Evolutionary conservation across 75 land plant species (phyloP).

Genomic region (Pseudotsuga menziesii): DNA sequence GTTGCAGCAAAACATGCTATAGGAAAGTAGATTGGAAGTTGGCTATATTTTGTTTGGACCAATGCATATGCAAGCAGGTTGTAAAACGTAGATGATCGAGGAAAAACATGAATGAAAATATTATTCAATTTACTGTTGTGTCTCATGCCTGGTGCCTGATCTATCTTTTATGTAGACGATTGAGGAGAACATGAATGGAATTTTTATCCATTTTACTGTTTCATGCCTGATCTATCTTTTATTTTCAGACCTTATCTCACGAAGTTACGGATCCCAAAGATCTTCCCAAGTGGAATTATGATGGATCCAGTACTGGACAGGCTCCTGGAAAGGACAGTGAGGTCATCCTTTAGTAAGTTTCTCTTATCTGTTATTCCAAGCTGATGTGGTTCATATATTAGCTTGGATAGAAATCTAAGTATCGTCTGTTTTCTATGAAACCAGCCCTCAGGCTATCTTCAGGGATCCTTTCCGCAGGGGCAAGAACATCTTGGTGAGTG

Average conservation of each 20-base stretch:
- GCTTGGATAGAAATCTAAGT: neutral
- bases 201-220: no score
- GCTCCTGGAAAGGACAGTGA: constrained; percentile 95
- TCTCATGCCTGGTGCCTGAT: no score
- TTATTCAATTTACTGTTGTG: no score
- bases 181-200: no score
- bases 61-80: no score
- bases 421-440: neutral
- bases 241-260: constrained; percentile 48
- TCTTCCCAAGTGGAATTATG: constrained; percentile 95
- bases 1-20: neutral
- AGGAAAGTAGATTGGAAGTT: neutral
- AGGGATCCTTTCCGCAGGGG: constrained; percentile 97
- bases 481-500: constrained; percentile 70
- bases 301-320: constrained; percentile 96
- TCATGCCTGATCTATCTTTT: neutral
- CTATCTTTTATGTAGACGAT: neutral
- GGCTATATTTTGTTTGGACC: no score
- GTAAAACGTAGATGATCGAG: no score
- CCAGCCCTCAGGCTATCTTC: constrained; percentile 91
- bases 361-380: neutral
- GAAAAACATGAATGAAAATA: no score
- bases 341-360: constrained; percentile 71
- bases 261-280: constrained; percentile 59
- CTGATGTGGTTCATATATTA: neutral